Base-by-base conservation (phyloP, 441 rosid genomes). In the Raphanus hybrid region DNA sequence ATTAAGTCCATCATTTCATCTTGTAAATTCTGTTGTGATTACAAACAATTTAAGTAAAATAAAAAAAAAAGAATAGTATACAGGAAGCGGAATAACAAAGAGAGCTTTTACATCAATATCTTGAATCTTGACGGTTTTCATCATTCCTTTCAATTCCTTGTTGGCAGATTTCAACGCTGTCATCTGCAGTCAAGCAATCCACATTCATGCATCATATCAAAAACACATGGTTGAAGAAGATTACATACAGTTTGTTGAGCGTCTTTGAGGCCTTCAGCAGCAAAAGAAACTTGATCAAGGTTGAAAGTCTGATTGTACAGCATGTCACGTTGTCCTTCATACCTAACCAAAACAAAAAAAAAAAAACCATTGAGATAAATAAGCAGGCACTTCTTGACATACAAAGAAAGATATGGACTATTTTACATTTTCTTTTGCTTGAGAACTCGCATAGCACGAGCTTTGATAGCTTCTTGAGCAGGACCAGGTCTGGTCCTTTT, bases 251-350 rank as follows among this genome's bases (percentile, higher is more conserved):
- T 94, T 86, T 94, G 96, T 39, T 96, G 99, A 29, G 98, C 99
- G 84, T 96, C 98, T 87, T 94, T 92, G 82, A 94, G 82, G 41
- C 98, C 97, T 86, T 96, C 98, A 10, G 98, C 77, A 26, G 99
- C 98, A 81, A 90, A 92, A 58, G 97, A 86, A 78, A 96, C 98
- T 91, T 96, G 99, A 82, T 96, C 98, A 20, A 96, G 99, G 80
- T 91, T 96, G 83, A 90, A 94, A 0, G 98, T 92, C 71, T 96
- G 98, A 81, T 91, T 92, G 78, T 90, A 92, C 4, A 96, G 95
- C 98, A 96, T 92, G 81, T 96, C 98, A 2, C 98, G 92, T 68
- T 96, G 99, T 70, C 90, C 98, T 85, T 96, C 99, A 69, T 94
- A 96, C 98, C 99, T 94, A 86, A 48, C 0, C 14, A 43, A 4